A percentile compares a stretch with the other conserved stretches of the same genome.
Conservation (phyloP, 1,284 basidiomycete species). For the Melampsora larici-populina region DNA sequence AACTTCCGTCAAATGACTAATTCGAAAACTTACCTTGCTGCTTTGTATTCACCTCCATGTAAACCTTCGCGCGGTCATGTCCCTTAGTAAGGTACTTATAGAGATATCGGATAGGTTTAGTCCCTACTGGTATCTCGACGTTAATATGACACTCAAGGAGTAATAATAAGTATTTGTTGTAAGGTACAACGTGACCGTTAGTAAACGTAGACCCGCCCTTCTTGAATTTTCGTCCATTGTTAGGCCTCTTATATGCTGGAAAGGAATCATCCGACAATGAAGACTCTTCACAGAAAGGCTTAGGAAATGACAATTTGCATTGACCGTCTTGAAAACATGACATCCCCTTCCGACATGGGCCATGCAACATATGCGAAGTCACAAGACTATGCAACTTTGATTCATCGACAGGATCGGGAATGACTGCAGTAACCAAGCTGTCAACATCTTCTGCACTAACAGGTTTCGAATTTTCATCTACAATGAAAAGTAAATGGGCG, state of each 20-base stretch:
- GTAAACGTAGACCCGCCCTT: background rate
- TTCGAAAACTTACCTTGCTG: constrained; percentile 53
- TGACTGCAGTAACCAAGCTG: constrained; percentile 54
- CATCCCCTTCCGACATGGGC: too few relatives aligned
- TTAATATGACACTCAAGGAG: constrained; percentile 60
- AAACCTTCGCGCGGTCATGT: constrained; percentile 54
- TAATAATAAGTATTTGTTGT: constrained; percentile 52
- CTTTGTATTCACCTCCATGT: constrained; percentile 49
- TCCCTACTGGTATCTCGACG: constrained; percentile 54
- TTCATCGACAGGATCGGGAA: constrained; percentile 55
- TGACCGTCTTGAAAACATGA: constrained; percentile 55
- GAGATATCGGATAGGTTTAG: constrained; percentile 57
- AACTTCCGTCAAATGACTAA: constrained; percentile 52
- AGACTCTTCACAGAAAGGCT: constrained; percentile 54
- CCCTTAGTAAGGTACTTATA: constrained; percentile 61
- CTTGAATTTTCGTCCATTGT: background rate
- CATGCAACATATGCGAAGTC: constrained; percentile 56
- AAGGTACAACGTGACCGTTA: constrained; percentile 56
- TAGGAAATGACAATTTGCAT: constrained; percentile 58
- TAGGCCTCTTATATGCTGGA: constrained; percentile 48
- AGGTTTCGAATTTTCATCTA: constrained; percentile 45
- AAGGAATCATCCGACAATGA: constrained; percentile 55
- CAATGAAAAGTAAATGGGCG: background rate
- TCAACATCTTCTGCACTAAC: constrained; percentile 55
- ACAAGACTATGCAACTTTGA: constrained; percentile 55